Evolutionary conservation across 176 grass and related monocot species (phyloP), one percentile per base, ranked within the genome.

Genomic region (Olyra latifolia): DNA sequence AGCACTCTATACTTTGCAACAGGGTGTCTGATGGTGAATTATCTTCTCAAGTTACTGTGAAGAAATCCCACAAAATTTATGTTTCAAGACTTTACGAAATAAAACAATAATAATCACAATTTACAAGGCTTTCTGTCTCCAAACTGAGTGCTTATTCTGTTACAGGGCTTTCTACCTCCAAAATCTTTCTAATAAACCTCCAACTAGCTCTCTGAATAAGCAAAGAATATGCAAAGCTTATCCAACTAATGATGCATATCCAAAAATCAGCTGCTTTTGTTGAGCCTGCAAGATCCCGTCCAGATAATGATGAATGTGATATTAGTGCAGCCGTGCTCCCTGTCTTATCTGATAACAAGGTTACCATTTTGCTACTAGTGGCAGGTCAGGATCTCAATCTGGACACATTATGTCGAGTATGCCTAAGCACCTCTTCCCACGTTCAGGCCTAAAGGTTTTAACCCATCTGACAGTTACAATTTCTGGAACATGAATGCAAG

Each of bases 201-300:
- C 6, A 75, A 43, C 14, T 67, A 80, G 58, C 64, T 25, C 60
- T 57, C 48, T 25, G 59, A 74, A 52, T 43, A 88, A 83, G 66
- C 8, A 88, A 79, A 41, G 8, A 72, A 52, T 5, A 20, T n/a
- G 35, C 30, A 72, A 83, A 59, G 27, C 61, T 83, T 74, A 79
- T 88, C 80, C 69, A 73, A 46, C 58, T 79, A 58, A 30, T 47
- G 8, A 88, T 73, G 14, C 74, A 74, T 79, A 79, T 83, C 74
- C 60, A 41, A 30, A 57, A 69, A 44, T 23, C 17, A 60, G 5
- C 22, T 68, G 67, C 80, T 83, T 88, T 88, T 83, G 75, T 83
- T 88, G 75, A 66, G 67, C 40, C 64, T 59, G 46, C 59, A 67
- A 79, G 66, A 50, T 79, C 7, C 67, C 29, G 42, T 11, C 17